Conservation (phyloP, 75 land plant species). For the Selaginella tamariscina region DNA sequence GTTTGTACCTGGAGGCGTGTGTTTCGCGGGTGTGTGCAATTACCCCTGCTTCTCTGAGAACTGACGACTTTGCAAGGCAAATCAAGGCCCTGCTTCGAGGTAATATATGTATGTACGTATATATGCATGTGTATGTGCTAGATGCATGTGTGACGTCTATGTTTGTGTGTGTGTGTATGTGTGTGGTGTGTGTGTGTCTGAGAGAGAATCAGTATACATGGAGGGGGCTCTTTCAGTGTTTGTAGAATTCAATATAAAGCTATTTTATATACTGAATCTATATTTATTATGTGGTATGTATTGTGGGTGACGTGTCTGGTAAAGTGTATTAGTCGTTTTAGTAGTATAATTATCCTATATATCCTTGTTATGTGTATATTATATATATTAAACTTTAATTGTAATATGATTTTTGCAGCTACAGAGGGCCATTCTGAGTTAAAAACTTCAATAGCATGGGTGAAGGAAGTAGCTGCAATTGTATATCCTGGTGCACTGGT, state of each 20-base stretch:
- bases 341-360: too few species aligned
- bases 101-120: conserved; percentile 18
- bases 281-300: not conserved
- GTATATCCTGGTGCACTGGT: not conserved
- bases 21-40: conserved; percentile 69
- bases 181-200: too few species aligned
- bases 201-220: too few species aligned
- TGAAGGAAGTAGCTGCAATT: not conserved
- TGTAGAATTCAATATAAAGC: too few species aligned
- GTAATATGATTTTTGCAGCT: not conserved
- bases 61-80: conserved; percentile 71
- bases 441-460: not conserved
- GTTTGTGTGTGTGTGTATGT: too few species aligned
- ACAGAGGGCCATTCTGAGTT: not conserved
- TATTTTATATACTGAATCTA: too few species aligned
- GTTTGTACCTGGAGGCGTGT: conserved; percentile 64
- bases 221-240: too few species aligned
- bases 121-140: too few species aligned
- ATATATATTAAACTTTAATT: too few species aligned
- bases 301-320: not conserved
- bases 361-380: too few species aligned
- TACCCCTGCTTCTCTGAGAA: conserved; percentile 45
- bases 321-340: not conserved
- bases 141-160: too few species aligned
- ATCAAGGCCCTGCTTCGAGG: conserved; percentile 52